Base-by-base conservation (phyloP, 2,329 filamentous ascomycete genomes). In the Aspergillus neotritici region DNA sequence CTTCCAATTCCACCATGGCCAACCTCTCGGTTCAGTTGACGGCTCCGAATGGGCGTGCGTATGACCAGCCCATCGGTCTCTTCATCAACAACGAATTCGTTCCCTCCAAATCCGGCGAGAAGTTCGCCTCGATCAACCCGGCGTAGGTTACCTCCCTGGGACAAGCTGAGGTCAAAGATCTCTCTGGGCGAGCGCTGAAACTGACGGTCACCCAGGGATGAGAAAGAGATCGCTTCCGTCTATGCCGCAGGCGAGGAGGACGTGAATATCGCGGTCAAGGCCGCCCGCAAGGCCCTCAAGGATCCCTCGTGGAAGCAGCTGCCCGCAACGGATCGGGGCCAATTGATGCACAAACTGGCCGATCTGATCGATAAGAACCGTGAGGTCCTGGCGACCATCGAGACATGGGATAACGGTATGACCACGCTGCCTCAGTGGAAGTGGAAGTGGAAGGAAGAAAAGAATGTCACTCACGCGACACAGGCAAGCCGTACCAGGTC, bases 31-130 rank as follows among this genome's bases (percentile, higher is more conserved):
- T 68, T 16, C 75, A 87, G 57, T 75, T 91, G 46, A 84, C 76
- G 7, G 84, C 86, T 38, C 86, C 86, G 4, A 91, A 91, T 66
- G 86, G 85, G 55, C 74, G 70, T 64, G 82, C 78, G 55, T 90
- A 86, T 68, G 72, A 67, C 10, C 84, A 88, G 69, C 85, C 86
- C 2, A 73, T 79, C 34, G 87, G 87, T n/a, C 75, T 91, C 7
- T 90, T 89, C 67, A 88, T 90, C 70, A 85, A 87, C 71, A 88
- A 89, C 52, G 83, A 88, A 62, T 90, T 86, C 63, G 81, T 87
- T 41, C 74, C 79, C 56, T 79, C 82, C 43, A 80, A 76, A 62
- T 77, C 76, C 11, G 81, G 77, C 34, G 74, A 82, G 59, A 86
- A 76, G 53, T 75, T 89, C 41, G 70, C 75, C 11, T 77, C 78